Conservation (phyloP, 441 rosid species). For the Gossypium trilobum region DNA sequence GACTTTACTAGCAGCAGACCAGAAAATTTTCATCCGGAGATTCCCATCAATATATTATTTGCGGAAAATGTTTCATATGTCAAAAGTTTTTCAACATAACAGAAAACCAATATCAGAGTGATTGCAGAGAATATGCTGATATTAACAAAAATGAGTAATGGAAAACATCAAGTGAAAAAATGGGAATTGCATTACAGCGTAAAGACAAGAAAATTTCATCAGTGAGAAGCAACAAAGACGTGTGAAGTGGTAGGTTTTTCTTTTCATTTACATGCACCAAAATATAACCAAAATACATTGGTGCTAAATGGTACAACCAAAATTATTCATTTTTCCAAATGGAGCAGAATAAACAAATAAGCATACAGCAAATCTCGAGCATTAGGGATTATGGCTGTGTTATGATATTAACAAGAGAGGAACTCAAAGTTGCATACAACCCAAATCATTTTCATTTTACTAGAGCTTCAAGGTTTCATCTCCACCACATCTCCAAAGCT, state of each 20-base stretch:
- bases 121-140: constrained; percentile 2
- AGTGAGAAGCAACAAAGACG: neutral
- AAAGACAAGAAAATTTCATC: neutral
- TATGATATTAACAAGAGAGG: neutral
- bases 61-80: neutral
- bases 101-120: neutral
- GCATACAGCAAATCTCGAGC: neutral
- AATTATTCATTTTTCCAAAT: neutral
- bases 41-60: neutral
- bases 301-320: neutral
- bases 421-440: neutral
- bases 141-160: neutral
- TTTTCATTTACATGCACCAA: neutral
- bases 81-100: constrained; percentile 4
- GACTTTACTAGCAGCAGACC: neutral
- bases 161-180: neutral
- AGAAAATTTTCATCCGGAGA: neutral
- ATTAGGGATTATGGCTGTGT: neutral
- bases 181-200: neutral
- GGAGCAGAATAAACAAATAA: neutral
- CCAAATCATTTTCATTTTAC: neutral
- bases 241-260: constrained; percentile 5
- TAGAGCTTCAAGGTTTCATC: neutral
- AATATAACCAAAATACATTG: neutral
- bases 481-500: neutral